A percentile compares a stretch with the other conserved stretches of the same genome.
These are phyloP conservation scores for Suaeda aralocaspica DNA, from an alignment of 148 eudicot species.

Conservation along the genomic window DNA sequence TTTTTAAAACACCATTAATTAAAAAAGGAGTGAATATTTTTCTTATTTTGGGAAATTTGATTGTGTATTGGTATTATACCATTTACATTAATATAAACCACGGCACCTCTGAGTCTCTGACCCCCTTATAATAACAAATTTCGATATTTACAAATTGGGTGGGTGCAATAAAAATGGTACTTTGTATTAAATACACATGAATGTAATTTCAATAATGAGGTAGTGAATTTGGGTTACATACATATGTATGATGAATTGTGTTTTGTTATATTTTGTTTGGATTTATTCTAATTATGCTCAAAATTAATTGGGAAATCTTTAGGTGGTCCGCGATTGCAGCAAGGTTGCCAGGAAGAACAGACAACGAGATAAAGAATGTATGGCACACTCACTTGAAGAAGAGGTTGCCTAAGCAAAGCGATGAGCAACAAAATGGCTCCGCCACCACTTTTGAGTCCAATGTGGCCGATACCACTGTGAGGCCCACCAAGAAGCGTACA, in stretches of 20 bases:
- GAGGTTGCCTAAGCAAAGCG: slow-evolving; percentile 24
- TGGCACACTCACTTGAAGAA: slow-evolving; percentile 82
- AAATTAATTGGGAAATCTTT: slow-evolving; percentile 6
- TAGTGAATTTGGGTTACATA: neutral
- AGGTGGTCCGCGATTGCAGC: slow-evolving; percentile 89
- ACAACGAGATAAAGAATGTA: slow-evolving; percentile 77
- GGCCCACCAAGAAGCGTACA: slow-evolving; percentile 15
- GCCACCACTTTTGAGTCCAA: neutral
- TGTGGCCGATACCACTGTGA: neutral
- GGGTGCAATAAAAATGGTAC: slow-evolving; percentile 9
- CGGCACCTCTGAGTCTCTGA: neutral
- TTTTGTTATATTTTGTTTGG: neutral
- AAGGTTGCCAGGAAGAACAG: slow-evolving; percentile 64
- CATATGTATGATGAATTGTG: neutral
- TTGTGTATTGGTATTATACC: too few species aligned
- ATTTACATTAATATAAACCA: neutral
- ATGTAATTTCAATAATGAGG: neutral
- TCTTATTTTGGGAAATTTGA: too few species aligned
- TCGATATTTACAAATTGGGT: slow-evolving; percentile 7
- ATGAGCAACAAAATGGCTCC: neutral
- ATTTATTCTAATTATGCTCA: slow-evolving; percentile 17
- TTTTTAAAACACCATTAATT: too few species aligned
- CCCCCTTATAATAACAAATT: neutral
- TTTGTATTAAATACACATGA: too few species aligned
- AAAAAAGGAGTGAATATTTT: too few species aligned